Evolutionary conservation across 2,329 filamentous ascomycete genomes (phyloP).

Genomic region (Trichoderma cornu-damae): DNA sequence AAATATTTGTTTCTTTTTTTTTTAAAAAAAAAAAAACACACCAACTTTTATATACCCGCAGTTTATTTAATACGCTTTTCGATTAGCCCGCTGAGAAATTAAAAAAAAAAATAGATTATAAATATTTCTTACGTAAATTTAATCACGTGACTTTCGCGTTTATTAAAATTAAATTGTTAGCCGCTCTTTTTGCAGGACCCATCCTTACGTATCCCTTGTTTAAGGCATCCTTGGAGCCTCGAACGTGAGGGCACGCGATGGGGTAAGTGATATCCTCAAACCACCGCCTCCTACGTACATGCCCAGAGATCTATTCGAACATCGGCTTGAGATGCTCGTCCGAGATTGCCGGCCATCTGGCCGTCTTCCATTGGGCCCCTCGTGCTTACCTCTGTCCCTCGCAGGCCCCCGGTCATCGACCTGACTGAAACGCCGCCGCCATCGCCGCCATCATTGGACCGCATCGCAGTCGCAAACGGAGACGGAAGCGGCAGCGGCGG

Average conservation of each 20-base stretch:
- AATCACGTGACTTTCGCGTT: background rate
- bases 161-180: too few relatives aligned
- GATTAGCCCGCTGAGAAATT: too few relatives aligned
- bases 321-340: conserved; percentile 5
- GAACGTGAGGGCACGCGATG: conserved; percentile 16
- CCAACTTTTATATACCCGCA: too few relatives aligned
- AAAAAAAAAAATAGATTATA: background rate
- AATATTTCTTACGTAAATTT: background rate
- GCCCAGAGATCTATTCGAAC: background rate
- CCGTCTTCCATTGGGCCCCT: conserved; percentile 16
- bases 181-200: background rate
- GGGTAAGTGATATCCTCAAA: conserved; percentile 12
- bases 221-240: background rate
- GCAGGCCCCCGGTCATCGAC: conserved; percentile 15
- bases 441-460: background rate
- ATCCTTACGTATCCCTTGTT: background rate
- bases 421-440: conserved; percentile 16
- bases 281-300: background rate
- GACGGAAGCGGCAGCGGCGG: background rate
- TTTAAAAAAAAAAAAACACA: background rate
- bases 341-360: background rate
- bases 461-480: conserved; percentile 4
- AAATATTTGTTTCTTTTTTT: too few relatives aligned
- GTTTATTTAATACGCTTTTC: background rate
- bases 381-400: conserved; percentile 16